phyloP scores from a whole-genome alignment of 768 basidiomycete genomes.

The Suillus alpinus region DNA sequence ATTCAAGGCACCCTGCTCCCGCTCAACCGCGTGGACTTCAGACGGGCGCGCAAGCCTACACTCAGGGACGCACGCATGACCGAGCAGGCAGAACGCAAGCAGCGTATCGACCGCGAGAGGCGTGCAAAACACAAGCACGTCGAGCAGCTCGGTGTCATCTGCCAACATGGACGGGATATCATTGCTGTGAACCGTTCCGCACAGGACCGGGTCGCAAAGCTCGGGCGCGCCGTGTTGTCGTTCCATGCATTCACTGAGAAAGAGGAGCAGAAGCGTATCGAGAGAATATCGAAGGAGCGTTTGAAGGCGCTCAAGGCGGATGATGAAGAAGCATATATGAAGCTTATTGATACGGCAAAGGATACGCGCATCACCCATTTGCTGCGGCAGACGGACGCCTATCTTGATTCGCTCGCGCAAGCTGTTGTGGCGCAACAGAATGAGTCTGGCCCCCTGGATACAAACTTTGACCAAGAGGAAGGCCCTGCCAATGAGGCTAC shows the following conservation, averaged over 20 bases:
- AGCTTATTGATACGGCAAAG: constrained; percentile 97
- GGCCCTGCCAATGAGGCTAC: constrained; percentile 82
- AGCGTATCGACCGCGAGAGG: constrained; percentile 88
- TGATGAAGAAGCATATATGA: constrained; percentile 99
- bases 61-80: constrained; percentile 87
- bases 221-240: constrained; percentile 76
- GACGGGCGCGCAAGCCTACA: constrained; percentile 79
- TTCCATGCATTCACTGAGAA: constrained; percentile 93
- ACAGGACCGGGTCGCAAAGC: constrained; percentile 52
- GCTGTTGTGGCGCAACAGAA: constrained; percentile 92
- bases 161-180: constrained; percentile 77
- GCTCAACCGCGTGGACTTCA: constrained; percentile 89
- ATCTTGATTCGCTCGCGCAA: constrained; percentile 92
- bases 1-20: constrained; percentile 87
- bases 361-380: constrained; percentile 98
- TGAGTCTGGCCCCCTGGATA: constrained; percentile 47
- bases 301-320: constrained; percentile 95
- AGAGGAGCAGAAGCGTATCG: constrained; percentile 97
- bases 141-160: constrained; percentile 87
- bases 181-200: constrained; percentile 64
- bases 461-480: constrained; percentile 59
- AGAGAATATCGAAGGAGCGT: constrained; percentile 95
- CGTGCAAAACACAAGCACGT: constrained; percentile 96
- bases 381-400: constrained; percentile 88
- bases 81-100: constrained; percentile 86